Base-by-base conservation (phyloP, 75 land plant genomes). In the Gnetum montanum region DNA sequence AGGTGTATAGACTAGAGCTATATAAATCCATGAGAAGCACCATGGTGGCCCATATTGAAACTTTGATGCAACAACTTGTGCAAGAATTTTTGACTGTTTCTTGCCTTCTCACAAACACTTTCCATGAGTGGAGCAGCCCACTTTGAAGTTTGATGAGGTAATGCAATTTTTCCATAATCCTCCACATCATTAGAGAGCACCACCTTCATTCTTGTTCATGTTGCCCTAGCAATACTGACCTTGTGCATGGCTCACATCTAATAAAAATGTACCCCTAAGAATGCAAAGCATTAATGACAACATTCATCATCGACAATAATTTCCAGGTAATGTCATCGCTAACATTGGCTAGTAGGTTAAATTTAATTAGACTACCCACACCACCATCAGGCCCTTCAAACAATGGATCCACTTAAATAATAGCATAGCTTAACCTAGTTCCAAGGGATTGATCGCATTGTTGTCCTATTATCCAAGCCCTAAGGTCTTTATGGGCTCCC, bases 371-470 rank as follows among this genome's bases (percentile, higher is more conserved):
- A 63, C 88, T 92, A 4, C 92, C 93, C 31, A 49, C 60, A 25
- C 97, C 93, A 33, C 96, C 87, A 79, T 88, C 98, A 57, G 84
- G 8, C 2, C 98, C 98, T 63, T 93, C 94, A n/a, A 75, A 93
- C 5, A 70, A 60, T 46, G 86, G 72, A 40, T 83, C 86, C 7
- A 80, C 70, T 81, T 79, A 67, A 7, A 83, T 85, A 60, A 92
- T 68, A 22, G 97, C 93, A 10, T 87, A 61, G 15, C 84, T 71
- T 31, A 83, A 73, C 8, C 97, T 72, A 4, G 93, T 86, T 8
- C n/a, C n/a, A n/a, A n/a, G n/a, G n/a, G n/a, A n/a, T n/a, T n/a
- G n/a, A n/a, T n/a, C n/a, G n/a, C 88, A 78, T 12, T 94, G 75
- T 69, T 87, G 93, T 6, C 97, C 97, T 18, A 93, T 92, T 52